A percentile compares a stretch with the other conserved stretches of the same genome.
Evolutionary conservation across 345 rosid species (phyloP).

Genomic region (Populus simonii): DNA sequence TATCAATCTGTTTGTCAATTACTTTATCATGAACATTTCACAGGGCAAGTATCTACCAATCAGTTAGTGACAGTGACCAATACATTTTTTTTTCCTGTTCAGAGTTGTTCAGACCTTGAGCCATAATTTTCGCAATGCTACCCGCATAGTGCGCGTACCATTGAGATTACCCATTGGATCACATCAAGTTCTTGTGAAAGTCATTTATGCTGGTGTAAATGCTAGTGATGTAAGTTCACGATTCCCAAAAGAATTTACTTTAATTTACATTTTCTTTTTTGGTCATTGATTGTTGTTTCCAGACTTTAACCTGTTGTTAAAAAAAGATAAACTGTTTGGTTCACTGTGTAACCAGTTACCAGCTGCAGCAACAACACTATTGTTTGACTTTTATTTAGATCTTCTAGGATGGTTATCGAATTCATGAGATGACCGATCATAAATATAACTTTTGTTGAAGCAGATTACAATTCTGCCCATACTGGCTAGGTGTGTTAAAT

Average conservation of each 20-base stretch:
- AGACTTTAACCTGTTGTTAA: background rate
- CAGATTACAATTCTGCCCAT: background rate
- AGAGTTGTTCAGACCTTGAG: slow-evolving; percentile 86
- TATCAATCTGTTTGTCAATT: background rate
- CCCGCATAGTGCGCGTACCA: slow-evolving; percentile 46
- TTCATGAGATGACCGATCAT: background rate
- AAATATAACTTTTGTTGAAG: background rate
- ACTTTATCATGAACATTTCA: background rate
- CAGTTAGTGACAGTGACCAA: slow-evolving; percentile 1
- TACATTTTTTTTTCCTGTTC: slow-evolving; percentile 31
- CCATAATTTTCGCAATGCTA: slow-evolving; percentile 87
- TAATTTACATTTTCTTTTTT: background rate
- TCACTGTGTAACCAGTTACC: background rate
- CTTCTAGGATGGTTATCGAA: background rate
- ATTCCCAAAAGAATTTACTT: slow-evolving; percentile 9
- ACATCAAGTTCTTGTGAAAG: slow-evolving; percentile 72
- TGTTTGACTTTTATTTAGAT: background rate
- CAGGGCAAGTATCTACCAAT: background rate
- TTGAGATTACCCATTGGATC: slow-evolving; percentile 65
- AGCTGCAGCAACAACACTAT: background rate
- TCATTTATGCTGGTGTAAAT: slow-evolving; percentile 91
- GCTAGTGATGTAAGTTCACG: slow-evolving; percentile 95
- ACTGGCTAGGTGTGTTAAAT: too few species aligned
- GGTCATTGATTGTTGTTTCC: background rate
- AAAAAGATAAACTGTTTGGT: slow-evolving; percentile 5